Percentiles rank a stretch among this genome's conserved stretches.
Evolutionary conservation across 2,329 filamentous ascomycete species (phyloP).

Genomic region (Aspergillus sp.): DNA sequence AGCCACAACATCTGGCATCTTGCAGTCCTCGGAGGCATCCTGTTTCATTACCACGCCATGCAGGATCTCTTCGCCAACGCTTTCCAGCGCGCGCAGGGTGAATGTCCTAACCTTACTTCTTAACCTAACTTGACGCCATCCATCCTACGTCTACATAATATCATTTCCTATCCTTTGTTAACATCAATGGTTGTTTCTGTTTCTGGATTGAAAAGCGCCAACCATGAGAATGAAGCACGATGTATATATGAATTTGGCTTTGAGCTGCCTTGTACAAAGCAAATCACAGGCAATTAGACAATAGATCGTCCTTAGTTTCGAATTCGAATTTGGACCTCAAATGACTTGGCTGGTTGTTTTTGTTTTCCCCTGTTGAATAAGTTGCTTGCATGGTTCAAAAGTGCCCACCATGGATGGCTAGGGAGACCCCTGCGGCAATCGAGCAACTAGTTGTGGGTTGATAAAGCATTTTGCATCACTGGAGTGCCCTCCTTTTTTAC

Average conservation of each 20-base stretch:
- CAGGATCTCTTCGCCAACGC: constrained; percentile 85
- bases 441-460: no score
- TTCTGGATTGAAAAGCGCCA: background rate
- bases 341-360: background rate
- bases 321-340: background rate
- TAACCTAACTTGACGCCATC: constrained; percentile 10
- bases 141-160: background rate
- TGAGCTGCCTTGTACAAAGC: background rate
- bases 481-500: background rate
- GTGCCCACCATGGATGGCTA: background rate
- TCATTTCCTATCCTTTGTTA: background rate
- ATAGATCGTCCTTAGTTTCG: background rate
- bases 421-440: background rate
- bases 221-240: background rate
- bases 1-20: constrained; percentile 98
- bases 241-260: constrained; percentile 3
- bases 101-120: constrained; percentile 35
- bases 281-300: constrained; percentile 1
- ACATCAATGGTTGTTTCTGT: background rate
- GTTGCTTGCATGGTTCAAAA: background rate
- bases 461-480: constrained; percentile 1
- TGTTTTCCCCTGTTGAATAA: background rate
- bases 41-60: constrained; percentile 98
- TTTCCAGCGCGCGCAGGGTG: constrained; percentile 64
- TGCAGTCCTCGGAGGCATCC: constrained; percentile 87